These are phyloP conservation scores for Phytophthora citrophthora DNA, from an alignment of 352 stramenopile species.

Conservation along the genomic window DNA sequence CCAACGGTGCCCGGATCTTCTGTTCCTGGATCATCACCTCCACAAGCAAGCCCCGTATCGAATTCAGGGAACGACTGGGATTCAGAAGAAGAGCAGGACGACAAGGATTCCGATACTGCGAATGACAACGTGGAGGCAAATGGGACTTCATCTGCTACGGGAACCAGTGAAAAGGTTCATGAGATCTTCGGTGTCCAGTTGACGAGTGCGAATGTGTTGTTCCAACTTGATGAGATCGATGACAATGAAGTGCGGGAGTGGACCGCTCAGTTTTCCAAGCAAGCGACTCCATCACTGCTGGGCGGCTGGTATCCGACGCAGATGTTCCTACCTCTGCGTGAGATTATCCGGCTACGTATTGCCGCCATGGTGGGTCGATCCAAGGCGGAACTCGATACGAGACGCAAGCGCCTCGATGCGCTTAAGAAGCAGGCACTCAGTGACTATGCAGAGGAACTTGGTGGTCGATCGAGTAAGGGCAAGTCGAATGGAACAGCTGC, in stretches of 20 bases:
- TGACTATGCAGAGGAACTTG: slow-evolving; percentile 61
- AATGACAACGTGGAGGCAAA: slow-evolving; percentile 36
- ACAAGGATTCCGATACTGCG: slow-evolving; percentile 34
- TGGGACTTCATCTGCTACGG: slow-evolving; percentile 5
- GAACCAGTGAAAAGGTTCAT: slow-evolving; percentile 42
- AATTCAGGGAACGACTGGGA: slow-evolving; percentile 48
- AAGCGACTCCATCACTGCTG: slow-evolving; percentile 57
- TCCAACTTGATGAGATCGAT: slow-evolving; percentile 79
- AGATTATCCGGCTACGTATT: slow-evolving; percentile 81
- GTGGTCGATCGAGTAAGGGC: slow-evolving; percentile 21
- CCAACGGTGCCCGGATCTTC: slow-evolving; percentile 13
- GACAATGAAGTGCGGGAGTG: slow-evolving; percentile 66
- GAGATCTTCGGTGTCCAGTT: slow-evolving; percentile 81
- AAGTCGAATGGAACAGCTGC: slow-evolving; percentile 24
- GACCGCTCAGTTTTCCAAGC: slow-evolving; percentile 55
- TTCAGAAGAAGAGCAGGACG: slow-evolving; percentile 55
- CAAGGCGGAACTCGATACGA: slow-evolving; percentile 68
- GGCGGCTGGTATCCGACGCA: slow-evolving; percentile 82
- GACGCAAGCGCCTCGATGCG: slow-evolving; percentile 68
- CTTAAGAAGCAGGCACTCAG: slow-evolving; percentile 76
- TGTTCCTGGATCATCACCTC: slow-evolving; percentile 7
- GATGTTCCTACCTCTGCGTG: slow-evolving; percentile 80
- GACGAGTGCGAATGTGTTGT: slow-evolving; percentile 74
- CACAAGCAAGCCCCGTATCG: slow-evolving; percentile 15
- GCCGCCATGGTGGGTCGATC: slow-evolving; percentile 73